phyloP scores from a whole-genome alignment of 345 rosid species.

The Crucihimalaya himalaica region DNA sequence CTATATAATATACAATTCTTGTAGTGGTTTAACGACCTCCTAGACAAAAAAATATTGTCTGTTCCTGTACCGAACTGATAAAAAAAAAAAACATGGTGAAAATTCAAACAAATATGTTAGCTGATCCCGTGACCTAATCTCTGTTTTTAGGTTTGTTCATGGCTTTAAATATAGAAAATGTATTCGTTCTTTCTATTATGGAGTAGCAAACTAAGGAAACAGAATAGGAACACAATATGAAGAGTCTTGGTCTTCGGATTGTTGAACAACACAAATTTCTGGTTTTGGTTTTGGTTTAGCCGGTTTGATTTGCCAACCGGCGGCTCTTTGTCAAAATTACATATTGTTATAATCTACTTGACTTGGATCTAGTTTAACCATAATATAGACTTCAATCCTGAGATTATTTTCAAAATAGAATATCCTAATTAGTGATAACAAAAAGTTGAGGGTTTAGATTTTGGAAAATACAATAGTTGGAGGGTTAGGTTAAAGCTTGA shows the following conservation, averaged over 20 bases:
- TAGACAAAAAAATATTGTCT: neutral
- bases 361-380: conserved; percentile 3
- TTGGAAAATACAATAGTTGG: neutral
- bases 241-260: neutral
- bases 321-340: neutral
- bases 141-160: neutral
- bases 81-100: neutral
- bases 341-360: neutral
- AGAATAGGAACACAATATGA: neutral
- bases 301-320: neutral
- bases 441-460: neutral
- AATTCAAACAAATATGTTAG: neutral
- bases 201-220: neutral
- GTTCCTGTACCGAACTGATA: neutral
- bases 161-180: neutral
- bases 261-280: neutral
- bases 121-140: neutral
- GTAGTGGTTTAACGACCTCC: conserved; percentile 3
- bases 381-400: neutral
- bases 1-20: neutral
- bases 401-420: neutral
- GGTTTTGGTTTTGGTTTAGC: conserved; percentile 1
- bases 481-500: neutral
- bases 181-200: conserved; percentile 8
- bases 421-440: neutral